Conservation (phyloP, 140 eudicot species). For the Artemisia princeps region DNA sequence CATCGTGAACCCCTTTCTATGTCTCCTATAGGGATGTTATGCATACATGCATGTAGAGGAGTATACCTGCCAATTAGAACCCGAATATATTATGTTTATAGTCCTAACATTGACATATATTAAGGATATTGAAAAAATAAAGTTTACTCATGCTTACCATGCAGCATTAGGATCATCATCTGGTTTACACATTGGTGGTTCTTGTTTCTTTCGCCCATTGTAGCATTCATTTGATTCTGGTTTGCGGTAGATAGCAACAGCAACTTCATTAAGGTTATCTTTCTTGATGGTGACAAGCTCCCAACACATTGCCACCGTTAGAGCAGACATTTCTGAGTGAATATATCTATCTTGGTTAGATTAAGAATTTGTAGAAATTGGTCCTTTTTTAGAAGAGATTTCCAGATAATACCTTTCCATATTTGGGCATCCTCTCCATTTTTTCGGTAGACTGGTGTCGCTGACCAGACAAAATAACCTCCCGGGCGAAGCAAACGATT, state of each 20-base stretch:
- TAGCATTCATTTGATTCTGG: constrained; percentile 78
- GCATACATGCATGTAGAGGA: constrained; percentile 74
- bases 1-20: constrained; percentile 59
- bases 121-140: neutral
- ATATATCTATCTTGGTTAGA: neutral
- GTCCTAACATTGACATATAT: neutral
- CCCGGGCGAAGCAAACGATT: constrained; percentile 85
- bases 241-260: constrained; percentile 70
- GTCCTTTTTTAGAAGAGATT: constrained; percentile 1
- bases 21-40: constrained; percentile 40
- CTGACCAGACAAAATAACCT: constrained; percentile 91
- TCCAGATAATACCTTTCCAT: constrained; percentile 51
- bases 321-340: constrained; percentile 58
- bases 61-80: constrained; percentile 50
- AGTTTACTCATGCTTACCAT: constrained; percentile 39
- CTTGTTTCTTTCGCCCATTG: constrained; percentile 45
- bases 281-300: constrained; percentile 67
- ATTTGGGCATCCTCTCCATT: constrained; percentile 65
- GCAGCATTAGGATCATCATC: constrained; percentile 90
- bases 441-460: constrained; percentile 87
- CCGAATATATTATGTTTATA: neutral
- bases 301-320: constrained; percentile 83
- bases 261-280: constrained; percentile 52
- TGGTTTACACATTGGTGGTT: constrained; percentile 64
- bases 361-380: neutral